Conservation (phyloP, 345 rosid genomes). For the Fremontodendron californicum region DNA sequence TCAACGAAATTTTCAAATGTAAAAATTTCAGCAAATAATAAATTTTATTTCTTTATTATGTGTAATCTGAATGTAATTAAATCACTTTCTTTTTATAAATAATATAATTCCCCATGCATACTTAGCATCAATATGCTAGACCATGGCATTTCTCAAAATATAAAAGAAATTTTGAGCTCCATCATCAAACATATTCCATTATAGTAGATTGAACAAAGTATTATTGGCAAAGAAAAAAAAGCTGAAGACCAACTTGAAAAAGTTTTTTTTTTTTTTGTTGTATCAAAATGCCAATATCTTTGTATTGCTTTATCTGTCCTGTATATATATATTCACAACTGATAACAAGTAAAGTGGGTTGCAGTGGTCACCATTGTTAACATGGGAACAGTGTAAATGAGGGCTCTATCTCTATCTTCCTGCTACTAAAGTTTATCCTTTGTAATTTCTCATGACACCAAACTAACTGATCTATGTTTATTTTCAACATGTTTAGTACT, state of each 20-base stretch:
- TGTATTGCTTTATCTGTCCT: background rate
- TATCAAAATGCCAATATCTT: background rate
- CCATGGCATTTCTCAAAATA: too few relatives aligned
- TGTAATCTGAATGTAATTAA: too few relatives aligned
- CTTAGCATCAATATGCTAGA: too few relatives aligned
- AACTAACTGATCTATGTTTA: constrained; percentile 53
- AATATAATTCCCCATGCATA: too few relatives aligned
- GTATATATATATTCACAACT: background rate
- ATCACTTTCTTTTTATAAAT: too few relatives aligned
- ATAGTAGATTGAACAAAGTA: background rate
- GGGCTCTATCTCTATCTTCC: constrained; percentile 58
- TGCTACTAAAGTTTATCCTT: constrained; percentile 37
- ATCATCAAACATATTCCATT: background rate
- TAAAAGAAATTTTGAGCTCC: background rate
- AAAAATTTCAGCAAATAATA: too few relatives aligned
- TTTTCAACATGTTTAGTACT: constrained; percentile 58
- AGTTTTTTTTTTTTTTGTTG: background rate
- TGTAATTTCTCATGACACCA: constrained; percentile 80
- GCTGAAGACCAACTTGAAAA: background rate
- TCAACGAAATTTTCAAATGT: too few relatives aligned
- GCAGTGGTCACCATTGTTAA: constrained; percentile 12
- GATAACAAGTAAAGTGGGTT: background rate
- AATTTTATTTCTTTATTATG: too few relatives aligned
- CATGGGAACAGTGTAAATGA: constrained; percentile 73
- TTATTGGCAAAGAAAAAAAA: background rate